phyloP scores from a whole-genome alignment of 2,329 filamentous ascomycete genomes.

The Aspergillus melleus region DNA sequence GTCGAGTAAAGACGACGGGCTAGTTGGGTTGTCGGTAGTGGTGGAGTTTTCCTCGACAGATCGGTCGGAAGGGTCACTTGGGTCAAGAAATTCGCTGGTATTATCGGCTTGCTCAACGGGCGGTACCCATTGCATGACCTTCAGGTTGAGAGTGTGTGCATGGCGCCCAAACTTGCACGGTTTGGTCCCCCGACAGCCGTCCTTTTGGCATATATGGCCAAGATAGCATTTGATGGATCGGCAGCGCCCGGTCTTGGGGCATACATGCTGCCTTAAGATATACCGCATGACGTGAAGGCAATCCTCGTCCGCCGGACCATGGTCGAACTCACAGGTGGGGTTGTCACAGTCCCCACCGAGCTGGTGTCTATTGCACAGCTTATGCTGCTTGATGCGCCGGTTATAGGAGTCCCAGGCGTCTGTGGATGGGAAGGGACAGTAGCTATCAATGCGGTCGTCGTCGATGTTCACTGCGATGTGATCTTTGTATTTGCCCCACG shows the following conservation, averaged over 20 bases:
- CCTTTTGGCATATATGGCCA: conserved; percentile 46
- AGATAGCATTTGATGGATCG: conserved; percentile 45
- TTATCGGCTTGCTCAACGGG: conserved; percentile 17
- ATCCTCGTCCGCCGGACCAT: conserved; percentile 42
- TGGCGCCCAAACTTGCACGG: conserved; percentile 31
- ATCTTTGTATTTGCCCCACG: conserved; percentile 20
- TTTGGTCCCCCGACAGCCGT: conserved; percentile 31
- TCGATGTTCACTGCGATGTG: conserved; percentile 50
- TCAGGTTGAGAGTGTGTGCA: conserved; percentile 27
- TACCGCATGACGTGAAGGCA: conserved; percentile 45
- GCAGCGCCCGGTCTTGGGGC: conserved; percentile 43
- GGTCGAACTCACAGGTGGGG: conserved; percentile 47
- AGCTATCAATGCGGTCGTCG: conserved; percentile 50
- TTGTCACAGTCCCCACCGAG: conserved; percentile 43
- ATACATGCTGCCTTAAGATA: conserved; percentile 47
- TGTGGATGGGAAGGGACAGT: conserved; percentile 36
- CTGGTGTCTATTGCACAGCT: conserved; percentile 53
- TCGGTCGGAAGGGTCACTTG: neutral
- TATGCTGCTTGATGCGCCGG: conserved; percentile 37
- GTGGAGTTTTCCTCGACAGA: neutral
- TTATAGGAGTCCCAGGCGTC: conserved; percentile 44
- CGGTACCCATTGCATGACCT: conserved; percentile 22
- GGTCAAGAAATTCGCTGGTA: neutral
- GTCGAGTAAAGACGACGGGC: neutral
- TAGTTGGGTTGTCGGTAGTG: neutral